Evolutionary conservation across 148 eudicot genomes (phyloP).

Genomic region (Beta vulgaris): DNA sequence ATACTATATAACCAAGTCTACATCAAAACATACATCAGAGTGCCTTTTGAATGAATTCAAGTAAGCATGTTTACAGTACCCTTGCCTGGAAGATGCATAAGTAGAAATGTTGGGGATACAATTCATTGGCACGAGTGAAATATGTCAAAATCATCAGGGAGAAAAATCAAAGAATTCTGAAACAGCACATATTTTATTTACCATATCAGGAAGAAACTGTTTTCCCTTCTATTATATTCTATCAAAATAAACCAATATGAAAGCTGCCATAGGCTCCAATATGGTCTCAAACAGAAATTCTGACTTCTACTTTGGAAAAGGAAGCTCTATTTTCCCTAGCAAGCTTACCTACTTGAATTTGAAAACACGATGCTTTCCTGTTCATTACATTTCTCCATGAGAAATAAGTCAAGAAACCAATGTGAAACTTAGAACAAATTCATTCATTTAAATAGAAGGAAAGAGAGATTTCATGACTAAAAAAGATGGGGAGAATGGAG

Average conservation of each 20-base stretch:
- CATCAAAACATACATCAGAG: background rate
- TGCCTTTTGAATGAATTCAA: background rate
- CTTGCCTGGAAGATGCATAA: too few species aligned
- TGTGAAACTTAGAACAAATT: background rate
- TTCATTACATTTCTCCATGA: background rate
- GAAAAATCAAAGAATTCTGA: too few species aligned
- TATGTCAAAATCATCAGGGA: too few species aligned
- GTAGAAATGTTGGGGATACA: too few species aligned
- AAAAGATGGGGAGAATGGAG: too few species aligned
- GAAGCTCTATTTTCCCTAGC: background rate
- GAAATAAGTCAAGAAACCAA: background rate
- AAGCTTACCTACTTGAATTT: too few species aligned
- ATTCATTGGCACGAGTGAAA: too few species aligned
- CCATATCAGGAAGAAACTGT: too few species aligned
- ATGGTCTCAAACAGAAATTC: background rate
- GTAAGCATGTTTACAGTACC: background rate
- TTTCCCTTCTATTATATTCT: too few species aligned
- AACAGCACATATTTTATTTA: too few species aligned
- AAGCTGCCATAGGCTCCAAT: background rate
- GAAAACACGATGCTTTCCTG: background rate
- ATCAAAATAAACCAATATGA: background rate
- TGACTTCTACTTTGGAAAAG: background rate
- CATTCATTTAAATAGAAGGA: background rate
- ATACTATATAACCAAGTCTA: too few species aligned
- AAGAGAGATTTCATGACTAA: background rate